Base-by-base conservation (phyloP, 1,284 basidiomycete genomes). In the Puccinia hordei region DNA sequence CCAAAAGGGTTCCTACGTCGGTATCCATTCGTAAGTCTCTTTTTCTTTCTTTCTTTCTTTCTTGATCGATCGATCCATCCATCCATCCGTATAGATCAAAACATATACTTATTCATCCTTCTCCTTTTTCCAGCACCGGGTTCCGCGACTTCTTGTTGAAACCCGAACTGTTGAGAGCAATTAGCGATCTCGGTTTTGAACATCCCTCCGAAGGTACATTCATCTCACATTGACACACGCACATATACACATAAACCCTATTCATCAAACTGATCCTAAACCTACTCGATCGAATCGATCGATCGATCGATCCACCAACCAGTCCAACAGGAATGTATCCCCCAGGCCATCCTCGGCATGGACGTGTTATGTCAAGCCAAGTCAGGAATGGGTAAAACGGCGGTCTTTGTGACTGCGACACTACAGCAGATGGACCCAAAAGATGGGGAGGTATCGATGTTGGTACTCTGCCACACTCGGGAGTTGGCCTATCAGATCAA, bases 301-400 rank as follows among this genome's bases (percentile, higher is more conserved):
- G 27, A 59, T 15, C 17, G 12, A 13, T 68, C 41, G 6, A 1
- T 13, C 41, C 38, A 19, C 41, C 41, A 33, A 10, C 74, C 85
- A 98, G 97, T 99, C 83, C 97, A 99, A 88, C 97, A 99, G 88
- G 97, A 99, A 89, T 99, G 97, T 87, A 99, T 99, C 84, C 97
- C 97, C 77, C 97, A 99, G 88, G 96, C 97, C 81, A 97, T 99
- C 83, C 90, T 99, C 75, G 96, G 97, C 83, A 99, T 98, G 93
- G 97, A 99, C 86, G 96, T 99, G 73, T 90, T 99, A 77, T 99
- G 97, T 87, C 97, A 99, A 88, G 97, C 97, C 84, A 99, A 99
- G 88, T 99, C 97, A 73, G 97, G 97, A 88, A 98, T 99, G 88
- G 97, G 97, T 87, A 99, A 99, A 89, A 99, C 97, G 30, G 97